These are phyloP conservation scores for Elsinoe australis DNA, from an alignment of 2,329 filamentous ascomycete species.

Conservation along the genomic window DNA sequence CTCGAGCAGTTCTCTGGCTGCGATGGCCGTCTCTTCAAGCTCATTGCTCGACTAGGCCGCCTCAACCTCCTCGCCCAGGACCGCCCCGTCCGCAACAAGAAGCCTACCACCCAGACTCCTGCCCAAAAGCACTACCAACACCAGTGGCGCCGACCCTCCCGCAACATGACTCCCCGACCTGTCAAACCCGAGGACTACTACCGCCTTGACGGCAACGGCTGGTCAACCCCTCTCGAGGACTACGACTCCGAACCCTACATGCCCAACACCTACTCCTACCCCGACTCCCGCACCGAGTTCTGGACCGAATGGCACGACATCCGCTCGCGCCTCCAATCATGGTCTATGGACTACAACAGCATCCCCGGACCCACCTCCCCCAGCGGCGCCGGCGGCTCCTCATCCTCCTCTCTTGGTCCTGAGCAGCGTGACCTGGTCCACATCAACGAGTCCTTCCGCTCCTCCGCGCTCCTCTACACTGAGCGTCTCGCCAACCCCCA, in stretches of 20 bases:
- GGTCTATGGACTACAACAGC: constrained; percentile 55
- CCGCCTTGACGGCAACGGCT: constrained; percentile 61
- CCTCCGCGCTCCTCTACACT: constrained; percentile 80
- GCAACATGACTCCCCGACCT: constrained; percentile 7
- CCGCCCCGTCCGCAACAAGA: constrained; percentile 37
- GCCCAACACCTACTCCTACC: constrained; percentile 33
- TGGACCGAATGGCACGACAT: constrained; percentile 83
- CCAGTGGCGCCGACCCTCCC: constrained; percentile 5
- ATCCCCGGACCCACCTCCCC: constrained; percentile 27
- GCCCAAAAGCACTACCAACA: constrained; percentile 24
- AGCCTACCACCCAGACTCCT: constrained; percentile 29
- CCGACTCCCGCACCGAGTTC: constrained; percentile 55
- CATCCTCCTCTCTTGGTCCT: constrained; percentile 25
- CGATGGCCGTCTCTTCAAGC: constrained; percentile 77
- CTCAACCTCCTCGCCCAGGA: constrained; percentile 76
- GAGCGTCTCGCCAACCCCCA: constrained; percentile 76
- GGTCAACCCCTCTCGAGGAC: constrained; percentile 38
- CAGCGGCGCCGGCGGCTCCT: constrained; percentile 21
- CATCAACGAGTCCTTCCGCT: constrained; percentile 84
- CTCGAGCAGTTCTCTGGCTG: constrained; percentile 83
- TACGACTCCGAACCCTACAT: constrained; percentile 30
- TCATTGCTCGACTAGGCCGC: constrained; percentile 73
- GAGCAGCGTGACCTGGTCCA: constrained; percentile 68
- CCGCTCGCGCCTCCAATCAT: constrained; percentile 66
- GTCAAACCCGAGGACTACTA: constrained; percentile 36